A percentile compares a stretch with the other conserved stretches of the same genome.
phyloP scores from a whole-genome alignment of 1,139 yeast species.

The Hyphopichia buzzinii region DNA sequence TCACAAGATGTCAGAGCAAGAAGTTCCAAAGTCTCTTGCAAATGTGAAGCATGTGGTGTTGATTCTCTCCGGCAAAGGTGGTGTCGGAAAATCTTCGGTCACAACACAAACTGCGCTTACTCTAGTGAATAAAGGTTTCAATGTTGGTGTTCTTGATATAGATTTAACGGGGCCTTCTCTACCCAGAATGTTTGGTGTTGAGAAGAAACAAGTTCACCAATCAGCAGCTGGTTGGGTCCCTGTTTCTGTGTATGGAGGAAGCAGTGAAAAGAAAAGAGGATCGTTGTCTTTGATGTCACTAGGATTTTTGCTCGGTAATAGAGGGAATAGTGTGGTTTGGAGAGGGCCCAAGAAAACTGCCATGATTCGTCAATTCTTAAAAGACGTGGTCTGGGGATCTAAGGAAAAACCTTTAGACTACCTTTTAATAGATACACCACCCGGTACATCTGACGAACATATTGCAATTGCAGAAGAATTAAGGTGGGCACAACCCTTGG shows the following conservation, averaged over 20 bases:
- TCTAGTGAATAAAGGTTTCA: conserved; percentile 64
- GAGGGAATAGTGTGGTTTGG: conserved; percentile 96
- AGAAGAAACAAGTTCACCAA: conserved; percentile 75
- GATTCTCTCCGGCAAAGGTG: conserved; percentile 49
- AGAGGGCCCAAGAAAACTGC: conserved; percentile 98
- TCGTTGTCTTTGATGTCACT: conserved; percentile 71
- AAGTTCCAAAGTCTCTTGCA: conserved; percentile 52
- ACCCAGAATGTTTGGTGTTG: conserved; percentile 95
- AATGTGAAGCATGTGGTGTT: conserved; percentile 65
- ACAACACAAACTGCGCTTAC: conserved; percentile 90
- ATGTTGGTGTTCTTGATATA: conserved; percentile 90
- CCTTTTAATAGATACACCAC: conserved; percentile 92
- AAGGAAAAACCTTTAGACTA: conserved; percentile 59
- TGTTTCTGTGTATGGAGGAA: conserved; percentile 43
- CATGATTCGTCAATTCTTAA: conserved; percentile 90
- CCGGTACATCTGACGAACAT: conserved; percentile 98
- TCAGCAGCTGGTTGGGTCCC: conserved; percentile 91
- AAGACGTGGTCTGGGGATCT: conserved; percentile 88
- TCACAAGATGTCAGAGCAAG: conserved; percentile 15
- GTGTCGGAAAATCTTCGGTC: conserved; percentile 92
- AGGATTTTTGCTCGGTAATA: conserved; percentile 80
- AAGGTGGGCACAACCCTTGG: conserved; percentile 48
- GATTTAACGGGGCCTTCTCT: conserved; percentile 96
- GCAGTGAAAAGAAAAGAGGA: conserved; percentile 18
- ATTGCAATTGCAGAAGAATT: conserved; percentile 94